A percentile compares a stretch with the other conserved stretches of the same genome.
phyloP scores from a whole-genome alignment of 805 yeast species.

The Myxozyma sirexii region DNA sequence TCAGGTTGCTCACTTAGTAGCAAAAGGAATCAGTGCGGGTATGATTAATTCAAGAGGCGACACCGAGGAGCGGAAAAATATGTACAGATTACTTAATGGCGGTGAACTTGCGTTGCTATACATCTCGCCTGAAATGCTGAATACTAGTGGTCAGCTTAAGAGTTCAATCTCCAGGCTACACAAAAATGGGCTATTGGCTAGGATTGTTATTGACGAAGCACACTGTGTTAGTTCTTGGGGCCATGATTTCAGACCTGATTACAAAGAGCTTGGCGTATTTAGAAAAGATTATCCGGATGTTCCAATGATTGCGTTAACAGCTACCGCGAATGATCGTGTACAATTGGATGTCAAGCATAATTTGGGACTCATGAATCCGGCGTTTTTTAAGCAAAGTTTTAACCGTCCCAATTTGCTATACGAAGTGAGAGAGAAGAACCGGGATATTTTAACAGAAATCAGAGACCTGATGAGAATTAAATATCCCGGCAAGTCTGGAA shows the following conservation, averaged over 20 bases:
- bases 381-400: conserved; percentile 83
- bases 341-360: conserved; percentile 82
- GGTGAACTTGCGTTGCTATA: conserved; percentile 79
- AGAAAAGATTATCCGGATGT: conserved; percentile 72
- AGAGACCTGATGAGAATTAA: conserved; percentile 55
- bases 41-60: conserved; percentile 82
- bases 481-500: conserved; percentile 70
- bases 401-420: conserved; percentile 84
- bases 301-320: conserved; percentile 95
- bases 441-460: conserved; percentile 60
- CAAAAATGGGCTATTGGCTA: conserved; percentile 61
- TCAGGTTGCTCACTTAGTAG: conserved; percentile 80
- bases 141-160: conserved; percentile 69
- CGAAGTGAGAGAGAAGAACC: conserved; percentile 69
- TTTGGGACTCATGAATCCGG: conserved; percentile 56
- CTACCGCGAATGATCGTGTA: conserved; percentile 93
- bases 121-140: conserved; percentile 92
- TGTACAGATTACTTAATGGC: conserved; percentile 61
- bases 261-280: conserved; percentile 75
- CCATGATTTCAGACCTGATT: conserved; percentile 96
- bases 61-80: conserved; percentile 61
- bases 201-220: conserved; percentile 95
- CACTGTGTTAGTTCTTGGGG: conserved; percentile 99
- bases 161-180: conserved; percentile 62
- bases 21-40: conserved; percentile 73